Evolutionary conservation across 2,329 filamentous ascomycete genomes (phyloP), one percentile per base, ranked within the genome.

Genomic region (Penicillium sp.): DNA sequence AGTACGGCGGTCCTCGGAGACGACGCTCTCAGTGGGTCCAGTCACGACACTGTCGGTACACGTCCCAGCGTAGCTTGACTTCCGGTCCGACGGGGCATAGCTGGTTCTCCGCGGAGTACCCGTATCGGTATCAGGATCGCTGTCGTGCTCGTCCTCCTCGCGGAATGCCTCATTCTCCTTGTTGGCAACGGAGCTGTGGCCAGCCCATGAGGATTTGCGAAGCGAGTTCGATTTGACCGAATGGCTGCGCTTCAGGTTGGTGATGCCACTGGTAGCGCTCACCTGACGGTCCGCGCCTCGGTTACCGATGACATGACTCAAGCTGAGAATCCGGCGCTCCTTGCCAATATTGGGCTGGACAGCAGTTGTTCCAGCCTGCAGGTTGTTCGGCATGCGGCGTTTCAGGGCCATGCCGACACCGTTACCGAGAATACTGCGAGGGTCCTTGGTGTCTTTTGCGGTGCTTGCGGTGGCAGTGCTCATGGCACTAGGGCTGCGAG

Each of bases 221-320:
- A 81, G 66, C 0, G 74, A 75, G 25, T 82, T 78, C 20, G 81
- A 82, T 60, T 87, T 84, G 57, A 89, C 86, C 50, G 87, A 90
- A 66, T 91, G 86, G 67, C 86, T 91, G 52, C 88, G 80, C 72
- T 86, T 86, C 57, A 95, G 77, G 41, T 81, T 82, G 18, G 81
- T 79, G 37, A 74, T 64, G 24, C 69, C 72, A 42, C 69, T 69
- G 35, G 65, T 66, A 46, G 61, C 64, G 38, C 63, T 66, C 29
- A 64, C 57, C 27, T 70, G 60, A 53, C 69, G 57, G 52, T 71
- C 62, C 40, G 57, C 45, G 48, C 68, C 63, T 25, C 72, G 76
- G 63, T 93, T 92, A 66, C 86, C 84, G 46, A 83, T 88, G 60
- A 97, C 95, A 71, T 96, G 89, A 66, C 87, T 95, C 31, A 97